Percentiles rank a stretch among this genome's conserved stretches.
Conservation (phyloP, 805 yeast genomes). For the Huiozyma naganishii region DNA sequence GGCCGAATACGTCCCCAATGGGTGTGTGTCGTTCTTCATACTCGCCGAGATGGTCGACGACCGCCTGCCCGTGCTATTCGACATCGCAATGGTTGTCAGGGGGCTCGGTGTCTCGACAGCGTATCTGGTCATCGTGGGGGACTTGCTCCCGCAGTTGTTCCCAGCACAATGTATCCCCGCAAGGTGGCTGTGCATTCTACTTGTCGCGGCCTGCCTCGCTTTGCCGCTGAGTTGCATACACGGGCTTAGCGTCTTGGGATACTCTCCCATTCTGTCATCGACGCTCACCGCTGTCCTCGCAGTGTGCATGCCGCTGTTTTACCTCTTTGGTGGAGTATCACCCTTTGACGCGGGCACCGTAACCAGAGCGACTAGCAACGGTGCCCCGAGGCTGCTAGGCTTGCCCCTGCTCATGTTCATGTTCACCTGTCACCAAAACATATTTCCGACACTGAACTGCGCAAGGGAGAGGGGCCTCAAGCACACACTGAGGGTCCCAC, state of each 20-base stretch:
- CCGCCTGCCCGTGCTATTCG: slow-evolving; percentile 47
- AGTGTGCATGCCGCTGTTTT: neutral
- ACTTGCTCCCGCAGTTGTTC: slow-evolving; percentile 44
- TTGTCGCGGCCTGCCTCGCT: neutral
- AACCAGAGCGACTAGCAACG: too few relatives aligned
- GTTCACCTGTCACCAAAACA: neutral
- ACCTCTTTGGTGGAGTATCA: neutral
- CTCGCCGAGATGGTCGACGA: slow-evolving; percentile 53
- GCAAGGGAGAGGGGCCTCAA: too few relatives aligned
- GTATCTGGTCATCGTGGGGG: slow-evolving; percentile 59
- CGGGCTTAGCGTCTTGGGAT: neutral
- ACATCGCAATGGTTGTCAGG: slow-evolving; percentile 56
- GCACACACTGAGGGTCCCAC: too few relatives aligned
- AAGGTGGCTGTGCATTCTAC: neutral
- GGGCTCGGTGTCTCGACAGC: slow-evolving; percentile 63
- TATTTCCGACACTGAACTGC: neutral
- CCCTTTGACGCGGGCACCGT: too few relatives aligned
- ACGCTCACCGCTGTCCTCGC: neutral
- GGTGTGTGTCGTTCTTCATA: slow-evolving; percentile 55
- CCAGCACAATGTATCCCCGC: neutral
- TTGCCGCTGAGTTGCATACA: neutral
- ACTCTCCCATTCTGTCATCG: neutral
- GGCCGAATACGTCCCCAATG: slow-evolving; percentile 38
- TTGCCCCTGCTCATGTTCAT: neutral
- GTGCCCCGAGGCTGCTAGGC: too few relatives aligned